These are phyloP conservation scores for Dioscorea zingiberensis DNA, from an alignment of 106 monocot genomes.

Conservation along the genomic window DNA sequence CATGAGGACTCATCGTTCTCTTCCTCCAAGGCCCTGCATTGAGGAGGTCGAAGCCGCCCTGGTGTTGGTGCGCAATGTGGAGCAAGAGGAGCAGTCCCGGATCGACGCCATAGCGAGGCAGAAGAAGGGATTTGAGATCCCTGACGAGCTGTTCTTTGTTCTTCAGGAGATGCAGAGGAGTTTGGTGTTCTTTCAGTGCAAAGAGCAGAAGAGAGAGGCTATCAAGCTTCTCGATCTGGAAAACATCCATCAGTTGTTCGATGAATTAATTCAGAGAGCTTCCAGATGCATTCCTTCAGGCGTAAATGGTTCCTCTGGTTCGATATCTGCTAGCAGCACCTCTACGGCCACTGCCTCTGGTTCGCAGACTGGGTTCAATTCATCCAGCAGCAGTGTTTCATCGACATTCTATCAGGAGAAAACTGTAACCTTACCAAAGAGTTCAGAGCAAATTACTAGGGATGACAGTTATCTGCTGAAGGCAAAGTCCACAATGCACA, in stretches of 20 bases:
- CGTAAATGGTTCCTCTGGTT: neutral
- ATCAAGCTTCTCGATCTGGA: conserved; percentile 26
- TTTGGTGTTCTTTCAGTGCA: conserved; percentile 10
- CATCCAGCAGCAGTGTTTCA: neutral
- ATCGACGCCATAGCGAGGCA: conserved; percentile 27
- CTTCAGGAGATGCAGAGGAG: conserved; percentile 37
- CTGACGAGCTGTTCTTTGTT: conserved; percentile 35
- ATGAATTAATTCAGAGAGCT: conserved; percentile 30
- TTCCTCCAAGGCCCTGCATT: conserved; percentile 25
- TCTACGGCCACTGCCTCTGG: neutral
- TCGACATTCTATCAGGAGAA: neutral
- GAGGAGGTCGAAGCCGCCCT: conserved; percentile 33
- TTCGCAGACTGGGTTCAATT: neutral
- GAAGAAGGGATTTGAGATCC: conserved; percentile 20
- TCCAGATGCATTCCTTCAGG: conserved; percentile 18
- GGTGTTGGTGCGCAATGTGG: conserved; percentile 14
- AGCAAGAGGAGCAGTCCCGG: conserved; percentile 23
- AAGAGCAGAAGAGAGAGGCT: conserved; percentile 40
- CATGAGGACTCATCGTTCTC: conserved; percentile 26
- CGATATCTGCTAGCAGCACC: neutral
- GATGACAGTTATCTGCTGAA: conserved; percentile 35
- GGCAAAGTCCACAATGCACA: conserved; percentile 10
- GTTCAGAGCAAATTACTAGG: neutral
- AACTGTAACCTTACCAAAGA: neutral
- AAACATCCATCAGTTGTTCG: conserved; percentile 20